These are phyloP conservation scores for Leonotis leonurus DNA, from an alignment of 257 asterid genomes.

Conservation along the genomic window DNA sequence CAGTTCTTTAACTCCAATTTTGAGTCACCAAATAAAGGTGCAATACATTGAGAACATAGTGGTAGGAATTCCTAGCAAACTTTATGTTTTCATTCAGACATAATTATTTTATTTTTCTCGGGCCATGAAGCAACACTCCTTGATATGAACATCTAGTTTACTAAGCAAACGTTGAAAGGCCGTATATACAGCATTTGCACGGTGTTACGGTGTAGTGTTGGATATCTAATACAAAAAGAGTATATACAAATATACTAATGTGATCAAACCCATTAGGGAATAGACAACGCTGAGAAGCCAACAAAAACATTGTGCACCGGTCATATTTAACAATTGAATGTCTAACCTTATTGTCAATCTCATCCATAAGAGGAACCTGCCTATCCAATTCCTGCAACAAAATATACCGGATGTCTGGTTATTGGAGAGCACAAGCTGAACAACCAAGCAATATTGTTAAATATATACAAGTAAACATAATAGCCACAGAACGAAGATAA, in stretches of 20 bases:
- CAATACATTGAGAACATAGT: background rate
- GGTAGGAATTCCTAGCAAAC: background rate
- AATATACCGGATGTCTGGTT: conserved; percentile 6
- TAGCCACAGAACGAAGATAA: conserved; percentile 19
- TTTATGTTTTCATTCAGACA: background rate
- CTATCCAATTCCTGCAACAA: conserved; percentile 82
- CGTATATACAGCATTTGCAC: background rate
- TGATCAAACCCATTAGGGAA: background rate
- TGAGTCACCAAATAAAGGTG: conserved; percentile 1
- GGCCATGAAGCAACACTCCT: background rate
- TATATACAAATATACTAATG: background rate
- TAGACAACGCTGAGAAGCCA: background rate
- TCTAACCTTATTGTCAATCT: conserved; percentile 90
- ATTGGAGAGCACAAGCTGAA: conserved; percentile 11
- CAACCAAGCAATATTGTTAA: background rate
- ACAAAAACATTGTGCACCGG: background rate
- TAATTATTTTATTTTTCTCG: background rate
- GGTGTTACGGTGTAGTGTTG: background rate
- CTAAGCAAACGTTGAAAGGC: background rate
- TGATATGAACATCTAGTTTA: background rate
- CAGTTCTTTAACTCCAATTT: background rate
- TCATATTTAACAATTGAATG: conserved; percentile 4
- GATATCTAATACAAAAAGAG: background rate
- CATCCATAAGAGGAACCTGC: conserved; percentile 99
- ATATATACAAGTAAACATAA: background rate